A percentile compares a stretch with the other conserved stretches of the same genome.
Evolutionary conservation across 345 rosid species (phyloP).

Genomic region (Pistacia integerrima): DNA sequence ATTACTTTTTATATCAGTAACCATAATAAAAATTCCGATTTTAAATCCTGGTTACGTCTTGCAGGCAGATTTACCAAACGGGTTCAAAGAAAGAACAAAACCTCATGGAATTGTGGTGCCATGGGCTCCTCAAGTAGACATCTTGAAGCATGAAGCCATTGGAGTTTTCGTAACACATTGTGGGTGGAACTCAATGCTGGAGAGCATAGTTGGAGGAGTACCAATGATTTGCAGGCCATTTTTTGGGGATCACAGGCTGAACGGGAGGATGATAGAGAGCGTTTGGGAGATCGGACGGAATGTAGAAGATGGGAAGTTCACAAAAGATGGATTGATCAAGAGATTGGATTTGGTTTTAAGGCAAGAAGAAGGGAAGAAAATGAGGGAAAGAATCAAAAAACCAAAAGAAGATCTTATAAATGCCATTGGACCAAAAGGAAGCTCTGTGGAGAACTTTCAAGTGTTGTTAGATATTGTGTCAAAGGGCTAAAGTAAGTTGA

Average conservation of each 20-base stretch:
- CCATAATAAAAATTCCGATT: too few species aligned
- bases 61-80: too few species aligned
- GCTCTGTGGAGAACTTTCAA: conserved; percentile 25
- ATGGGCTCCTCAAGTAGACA: too few species aligned
- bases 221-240: conserved; percentile 46
- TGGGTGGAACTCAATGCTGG: too few species aligned
- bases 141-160: too few species aligned
- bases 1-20: too few species aligned
- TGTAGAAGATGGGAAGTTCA: conserved; percentile 24
- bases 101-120: too few species aligned
- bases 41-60: too few species aligned
- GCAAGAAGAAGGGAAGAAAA: conserved; percentile 21
- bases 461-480: conserved; percentile 7
- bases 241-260: conserved; percentile 44
- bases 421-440: conserved; percentile 24
- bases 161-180: too few species aligned
- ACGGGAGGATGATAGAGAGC: conserved; percentile 34
- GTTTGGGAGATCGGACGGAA: conserved; percentile 33
- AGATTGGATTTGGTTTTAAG: conserved; percentile 14
- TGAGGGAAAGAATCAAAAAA: conserved; percentile 23
- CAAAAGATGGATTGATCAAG: conserved; percentile 16
- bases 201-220: conserved; percentile 32
- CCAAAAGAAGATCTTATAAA: conserved; percentile 16
- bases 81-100: too few species aligned
- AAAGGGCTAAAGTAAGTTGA: not conserved